Base-by-base conservation (phyloP, 169 alveolate species). In the Eimeria tenella region DNA sequence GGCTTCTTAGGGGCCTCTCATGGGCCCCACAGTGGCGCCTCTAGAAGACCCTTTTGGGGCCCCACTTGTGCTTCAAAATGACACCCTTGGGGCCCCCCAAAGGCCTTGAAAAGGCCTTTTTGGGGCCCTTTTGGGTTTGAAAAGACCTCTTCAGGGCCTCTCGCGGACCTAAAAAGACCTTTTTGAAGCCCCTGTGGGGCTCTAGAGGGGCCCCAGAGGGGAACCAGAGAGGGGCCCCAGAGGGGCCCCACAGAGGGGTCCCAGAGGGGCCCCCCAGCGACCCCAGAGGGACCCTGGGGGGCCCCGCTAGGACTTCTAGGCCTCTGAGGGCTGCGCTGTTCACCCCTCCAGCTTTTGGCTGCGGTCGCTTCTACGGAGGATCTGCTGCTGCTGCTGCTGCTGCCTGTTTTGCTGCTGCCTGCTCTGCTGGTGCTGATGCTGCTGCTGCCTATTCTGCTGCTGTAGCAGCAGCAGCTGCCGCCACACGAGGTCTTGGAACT, bases 401-500 rank as follows among this genome's bases (percentile, higher is more conserved):
- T 55, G 65, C 70, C 42, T 31, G 42, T 2, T 31, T 2, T 70
- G 79, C 49, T 71, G 82, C 5, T 75, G 60, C 4, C 23, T 5
- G 25, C 7, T 42, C 63, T 50, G 86, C 21, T 75, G 60, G 15
- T 75, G 65, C 23, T 49, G 2, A 5, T 75, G 49, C 23, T 75
- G 86, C 52, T 75, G 86, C 63, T 31, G 60, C 63, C 49, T 58
- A 8, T 55, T 65, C 71, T 53, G 88, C 49, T 53, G 65, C 25
- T 55, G 65, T 50, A 50, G 88, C 56, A 50, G 88, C 88, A 19
- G 70, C 88, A 79, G 70, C 70, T 79, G 62, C 88, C 70, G 31
- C 88, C 88, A 79, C 71, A 79, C 88, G 15, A 79, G 19, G 52
- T 79, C 62, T 50, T 79, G 70, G 56, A 79, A 79, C 19, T 79